These are phyloP conservation scores for Triglochin maritima DNA, from an alignment of 106 monocot species.

Conservation along the genomic window DNA sequence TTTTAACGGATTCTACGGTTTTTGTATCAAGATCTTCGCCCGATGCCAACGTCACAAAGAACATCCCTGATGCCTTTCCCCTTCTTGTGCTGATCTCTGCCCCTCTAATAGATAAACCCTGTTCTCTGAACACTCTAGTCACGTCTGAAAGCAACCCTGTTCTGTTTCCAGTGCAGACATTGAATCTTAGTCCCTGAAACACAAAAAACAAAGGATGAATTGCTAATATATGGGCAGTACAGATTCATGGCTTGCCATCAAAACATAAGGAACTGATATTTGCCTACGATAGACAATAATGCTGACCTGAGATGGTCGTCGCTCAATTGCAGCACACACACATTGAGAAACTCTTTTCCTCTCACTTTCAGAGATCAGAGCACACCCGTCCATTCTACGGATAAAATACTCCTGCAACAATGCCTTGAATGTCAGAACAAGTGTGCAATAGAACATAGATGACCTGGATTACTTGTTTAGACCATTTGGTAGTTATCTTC, in stretches of 20 bases:
- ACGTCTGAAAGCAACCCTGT: constrained; percentile 45
- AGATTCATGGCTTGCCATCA: no score
- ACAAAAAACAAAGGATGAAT: no score
- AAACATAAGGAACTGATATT: no score
- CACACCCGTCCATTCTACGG: constrained; percentile 36
- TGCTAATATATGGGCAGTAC: no score
- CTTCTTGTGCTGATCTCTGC: constrained; percentile 29
- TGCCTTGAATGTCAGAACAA: constrained; percentile 4
- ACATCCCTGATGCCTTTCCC: constrained; percentile 30
- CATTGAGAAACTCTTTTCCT: constrained; percentile 31
- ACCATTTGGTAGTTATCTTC: no score
- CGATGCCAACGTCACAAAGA: constrained; percentile 40
- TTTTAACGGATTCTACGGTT: constrained; percentile 24
- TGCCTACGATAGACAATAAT: background rate
- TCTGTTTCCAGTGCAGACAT: constrained; percentile 27
- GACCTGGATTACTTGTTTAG: no score
- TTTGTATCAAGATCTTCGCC: constrained; percentile 14
- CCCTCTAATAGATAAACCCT: constrained; percentile 38
- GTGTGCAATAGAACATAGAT: no score
- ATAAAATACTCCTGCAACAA: constrained; percentile 61
- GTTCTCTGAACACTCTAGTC: constrained; percentile 45
- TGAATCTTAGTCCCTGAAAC: constrained; percentile 39
- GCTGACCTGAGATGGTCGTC: constrained; percentile 49
- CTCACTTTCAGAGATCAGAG: constrained; percentile 33
- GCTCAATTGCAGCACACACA: constrained; percentile 47